Evolutionary conservation across 805 yeast genomes (phyloP).

Genomic region (Starmerella bombicola): DNA sequence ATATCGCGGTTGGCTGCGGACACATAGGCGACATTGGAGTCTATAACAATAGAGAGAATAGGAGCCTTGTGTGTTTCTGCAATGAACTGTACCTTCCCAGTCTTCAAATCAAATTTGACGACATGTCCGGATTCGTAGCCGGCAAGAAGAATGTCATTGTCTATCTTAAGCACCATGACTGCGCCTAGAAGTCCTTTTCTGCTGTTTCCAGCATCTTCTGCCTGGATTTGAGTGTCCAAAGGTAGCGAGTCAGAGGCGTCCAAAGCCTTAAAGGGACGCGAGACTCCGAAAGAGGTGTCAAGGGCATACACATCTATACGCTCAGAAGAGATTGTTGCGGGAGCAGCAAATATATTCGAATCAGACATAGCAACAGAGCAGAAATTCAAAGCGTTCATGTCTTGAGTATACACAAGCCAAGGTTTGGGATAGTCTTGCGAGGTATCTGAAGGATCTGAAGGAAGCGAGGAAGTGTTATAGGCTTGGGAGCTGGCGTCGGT

Average conservation of each 20-base stretch:
- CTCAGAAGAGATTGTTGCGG: slow-evolving; percentile 53
- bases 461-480: neutral
- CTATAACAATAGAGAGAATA: slow-evolving; percentile 23
- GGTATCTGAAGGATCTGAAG: neutral
- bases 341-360: slow-evolving; percentile 35
- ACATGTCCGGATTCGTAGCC: slow-evolving; percentile 72
- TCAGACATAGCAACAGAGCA: slow-evolving; percentile 42
- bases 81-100: neutral
- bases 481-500: neutral
- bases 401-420: slow-evolving; percentile 37
- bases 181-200: slow-evolving; percentile 28
- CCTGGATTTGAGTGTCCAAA: slow-evolving; percentile 6
- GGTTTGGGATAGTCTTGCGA: neutral
- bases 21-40: neutral
- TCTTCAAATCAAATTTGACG: slow-evolving; percentile 21
- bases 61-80: slow-evolving; percentile 27
- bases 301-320: slow-evolving; percentile 49
- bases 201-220: slow-evolving; percentile 12
- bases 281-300: slow-evolving; percentile 10
- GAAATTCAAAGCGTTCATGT: slow-evolving; percentile 64
- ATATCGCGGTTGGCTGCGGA: slow-evolving; percentile 19
- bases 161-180: slow-evolving; percentile 58
- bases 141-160: slow-evolving; percentile 26
- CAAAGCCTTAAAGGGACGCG: slow-evolving; percentile 18
- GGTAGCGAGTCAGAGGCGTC: slow-evolving; percentile 11